Conservation (phyloP, 2,329 filamentous ascomycete species). For the Fusarium illudens region DNA sequence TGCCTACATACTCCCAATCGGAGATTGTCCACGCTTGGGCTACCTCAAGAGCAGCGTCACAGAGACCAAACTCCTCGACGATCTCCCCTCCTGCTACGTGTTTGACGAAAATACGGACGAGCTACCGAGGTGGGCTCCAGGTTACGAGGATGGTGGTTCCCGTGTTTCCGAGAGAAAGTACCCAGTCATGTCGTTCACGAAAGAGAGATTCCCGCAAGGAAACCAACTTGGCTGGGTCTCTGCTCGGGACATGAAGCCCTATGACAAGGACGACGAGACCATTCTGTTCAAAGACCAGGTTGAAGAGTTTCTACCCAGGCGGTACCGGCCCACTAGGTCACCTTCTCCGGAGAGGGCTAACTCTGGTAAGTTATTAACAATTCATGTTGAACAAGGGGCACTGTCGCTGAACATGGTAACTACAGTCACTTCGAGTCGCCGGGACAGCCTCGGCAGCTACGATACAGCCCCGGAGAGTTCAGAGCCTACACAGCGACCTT, state of each 20-base stretch:
- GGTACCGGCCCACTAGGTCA: background rate
- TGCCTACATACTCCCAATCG: background rate
- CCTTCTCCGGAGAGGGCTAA: background rate
- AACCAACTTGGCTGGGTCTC: background rate
- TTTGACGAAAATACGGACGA: background rate
- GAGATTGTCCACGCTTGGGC: background rate
- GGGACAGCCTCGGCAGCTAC: background rate
- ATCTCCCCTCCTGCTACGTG: background rate
- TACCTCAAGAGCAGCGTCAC: background rate
- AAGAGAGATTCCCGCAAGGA: background rate
- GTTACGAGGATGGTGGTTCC: slow-evolving; percentile 5
- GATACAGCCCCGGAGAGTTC: background rate
- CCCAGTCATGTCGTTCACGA: slow-evolving; percentile 6
- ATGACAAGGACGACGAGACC: background rate
- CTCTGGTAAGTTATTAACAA: background rate
- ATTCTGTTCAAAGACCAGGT: background rate
- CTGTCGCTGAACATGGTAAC: background rate
- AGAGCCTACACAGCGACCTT: background rate
- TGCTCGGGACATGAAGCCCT: background rate
- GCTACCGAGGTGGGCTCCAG: background rate
- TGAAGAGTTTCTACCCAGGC: background rate
- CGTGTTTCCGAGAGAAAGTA: background rate
- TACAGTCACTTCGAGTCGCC: background rate
- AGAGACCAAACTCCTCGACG: background rate
- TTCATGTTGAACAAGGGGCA: background rate